Base-by-base conservation (phyloP, 2,329 filamentous ascomycete species). In the Fusarium praegraminearum region DNA sequence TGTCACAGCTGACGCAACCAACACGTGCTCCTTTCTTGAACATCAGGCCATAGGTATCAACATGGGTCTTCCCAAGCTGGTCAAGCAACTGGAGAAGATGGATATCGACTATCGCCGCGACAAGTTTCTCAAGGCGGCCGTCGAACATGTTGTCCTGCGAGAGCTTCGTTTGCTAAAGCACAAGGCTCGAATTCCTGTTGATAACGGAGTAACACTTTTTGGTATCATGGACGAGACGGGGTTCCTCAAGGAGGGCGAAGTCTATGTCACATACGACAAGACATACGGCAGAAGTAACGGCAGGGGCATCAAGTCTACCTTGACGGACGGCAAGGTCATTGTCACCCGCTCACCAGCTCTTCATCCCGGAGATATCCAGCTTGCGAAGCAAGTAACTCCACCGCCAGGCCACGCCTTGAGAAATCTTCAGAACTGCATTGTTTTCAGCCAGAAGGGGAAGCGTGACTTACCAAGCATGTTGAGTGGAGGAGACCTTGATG, bases 161-260 rank as follows among this genome's bases (percentile, higher is more conserved):
- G 90, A 92, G 69, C 81, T 97, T 6, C 87, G 92, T 5, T 83
- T 91, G 30, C 80, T 97, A 38, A 97, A 97, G 76, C 89, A 96
- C 79, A 91, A 90, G 56, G 89, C 91, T 0, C 87, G 92, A 2
- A 96, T 97, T 35, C 90, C 87, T 0, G 86, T 97, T 0, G 78
- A 85, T 0, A 77, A 90, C 18, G 93, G 92, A 0, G 85, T 90
- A n/a, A 94, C 92, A 0, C 83, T 97, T 0, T 94, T 93, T 71
- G 93, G 93, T 0, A 84, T 97, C 52, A 92, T 96, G 87, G 93
- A 97, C 66, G 93, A 97, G 77, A 93, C 91, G 0, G 88, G 87
- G 0, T 86, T 85, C 36, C 82, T 97, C 0, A 69, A 85, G 12
- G 89, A 93, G 73, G 86, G 86, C 1, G 83, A 97, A 67, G 85